Evolutionary conservation across 2,329 filamentous ascomycete species (phyloP), one percentile per base, ranked within the genome.

Genomic region (Fusarium drepaniforme): DNA sequence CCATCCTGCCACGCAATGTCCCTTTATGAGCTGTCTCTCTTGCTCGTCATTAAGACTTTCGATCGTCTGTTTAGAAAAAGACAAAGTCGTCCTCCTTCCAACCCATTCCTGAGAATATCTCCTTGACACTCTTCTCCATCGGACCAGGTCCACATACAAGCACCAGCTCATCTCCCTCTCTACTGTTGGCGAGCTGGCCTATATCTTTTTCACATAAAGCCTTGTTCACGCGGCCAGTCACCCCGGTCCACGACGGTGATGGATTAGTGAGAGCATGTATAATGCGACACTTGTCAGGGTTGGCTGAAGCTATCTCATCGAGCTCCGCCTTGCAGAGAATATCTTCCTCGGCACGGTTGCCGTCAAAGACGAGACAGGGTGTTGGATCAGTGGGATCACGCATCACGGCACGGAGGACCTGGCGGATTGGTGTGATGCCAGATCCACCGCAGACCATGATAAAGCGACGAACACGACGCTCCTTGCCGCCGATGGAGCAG

Each of bases 341-440:
- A 80, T 98, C 96, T 73, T 93, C 91, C 64, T 94, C 90, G 8
- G 87, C 80, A 15, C 94, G 86, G 78, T 98, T 98, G 0, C 95
- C 94, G 78, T 97, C 88, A 0, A 98, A 85, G 0, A 98, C 87
- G 2, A 93, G 84, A 79, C 94, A 97, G 3, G 82, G 84, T 0
- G 94, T 97, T 11, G 82, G 75, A 78, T 96, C 94, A 0, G 85
- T 81, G 2, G 81, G 76, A 72, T 96, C 90, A 56, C 56, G 60
- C 62, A 77, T 71, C 18, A 97, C 90, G 0, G 94, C 93, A 8
- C 94, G 87, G 63, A 97, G 85, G 4, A 97, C 93, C 79, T 97
- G 94, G 81, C 92, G 97, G 73, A 98, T 94, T 0, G 96, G 96
- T n/a, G 96, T 98, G 79, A 98, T 93, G 1, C 96, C 96, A n/a